phyloP scores from a whole-genome alignment of 2,329 filamentous ascomycete genomes.

The Cadophora malorum region DNA sequence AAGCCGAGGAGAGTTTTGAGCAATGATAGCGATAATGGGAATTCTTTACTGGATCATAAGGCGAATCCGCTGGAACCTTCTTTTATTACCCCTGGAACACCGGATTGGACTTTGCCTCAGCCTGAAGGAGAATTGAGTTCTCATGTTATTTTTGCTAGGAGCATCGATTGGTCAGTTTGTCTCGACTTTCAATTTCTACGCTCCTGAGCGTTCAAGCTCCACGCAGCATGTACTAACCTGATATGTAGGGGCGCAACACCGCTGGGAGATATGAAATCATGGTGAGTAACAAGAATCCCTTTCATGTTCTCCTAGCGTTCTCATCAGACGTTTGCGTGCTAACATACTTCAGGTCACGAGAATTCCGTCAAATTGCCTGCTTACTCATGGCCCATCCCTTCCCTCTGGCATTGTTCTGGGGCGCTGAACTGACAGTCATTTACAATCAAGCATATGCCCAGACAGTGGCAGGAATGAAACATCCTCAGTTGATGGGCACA shows the following conservation, averaged over 20 bases:
- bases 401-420: conserved; percentile 80
- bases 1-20: conserved; percentile 19
- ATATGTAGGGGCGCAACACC: conserved; percentile 59
- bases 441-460: conserved; percentile 75
- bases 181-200: background rate
- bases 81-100: conserved; percentile 34
- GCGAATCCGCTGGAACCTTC: conserved; percentile 9
- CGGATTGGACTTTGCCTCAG: conserved; percentile 75
- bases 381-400: conserved; percentile 80
- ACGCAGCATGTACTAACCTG: background rate
- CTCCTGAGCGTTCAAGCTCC: background rate
- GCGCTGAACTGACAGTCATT: conserved; percentile 66
- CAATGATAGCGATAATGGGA: conserved; percentile 19
- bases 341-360: conserved; percentile 63
- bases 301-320: background rate
- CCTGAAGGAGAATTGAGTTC: conserved; percentile 64
- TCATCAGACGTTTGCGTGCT: background rate
- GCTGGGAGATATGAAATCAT: conserved; percentile 74
- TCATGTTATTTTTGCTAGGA: conserved; percentile 75
- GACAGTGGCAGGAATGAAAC: conserved; percentile 74
- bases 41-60: conserved; percentile 14
- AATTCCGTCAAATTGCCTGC: conserved; percentile 78
- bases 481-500: conserved; percentile 70
- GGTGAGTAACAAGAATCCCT: conserved; percentile 45
- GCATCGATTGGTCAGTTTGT: conserved; percentile 66